phyloP scores from a whole-genome alignment of 208 protist genomes.

The Porcisia deanei region DNA sequence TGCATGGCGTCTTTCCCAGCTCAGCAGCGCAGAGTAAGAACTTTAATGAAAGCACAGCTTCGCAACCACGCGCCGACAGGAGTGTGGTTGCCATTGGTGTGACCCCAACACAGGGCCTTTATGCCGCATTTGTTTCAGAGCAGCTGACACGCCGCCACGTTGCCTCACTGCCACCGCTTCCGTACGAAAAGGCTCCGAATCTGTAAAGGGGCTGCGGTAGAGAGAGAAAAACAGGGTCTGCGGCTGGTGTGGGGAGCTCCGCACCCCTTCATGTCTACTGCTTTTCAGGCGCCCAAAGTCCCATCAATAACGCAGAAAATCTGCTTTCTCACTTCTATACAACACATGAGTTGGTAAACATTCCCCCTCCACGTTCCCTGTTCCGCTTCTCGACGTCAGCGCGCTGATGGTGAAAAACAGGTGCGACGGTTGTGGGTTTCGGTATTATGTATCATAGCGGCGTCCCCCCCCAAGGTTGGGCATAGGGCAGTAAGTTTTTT shows the following conservation, averaged over 20 bases:
- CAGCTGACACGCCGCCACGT: constrained; percentile 51
- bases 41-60: background rate
- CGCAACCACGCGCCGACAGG: background rate
- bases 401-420: background rate
- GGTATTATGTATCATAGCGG: constrained; percentile 7
- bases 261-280: background rate
- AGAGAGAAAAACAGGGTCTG: background rate
- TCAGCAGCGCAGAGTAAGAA: background rate
- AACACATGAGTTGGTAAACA: background rate
- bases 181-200: constrained; percentile 42
- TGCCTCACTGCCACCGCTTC: constrained; percentile 49
- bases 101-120: constrained; percentile 61
- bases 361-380: too few species aligned
- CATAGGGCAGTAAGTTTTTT: background rate
- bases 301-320: background rate
- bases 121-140: constrained; percentile 54
- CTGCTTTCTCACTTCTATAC: background rate
- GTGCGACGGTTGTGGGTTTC: too few species aligned
- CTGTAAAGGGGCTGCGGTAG: constrained; percentile 8
- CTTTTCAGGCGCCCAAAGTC: background rate
- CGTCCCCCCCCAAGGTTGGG: too few species aligned
- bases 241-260: background rate
- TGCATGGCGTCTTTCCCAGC: constrained; percentile 12
- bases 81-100: constrained; percentile 35
- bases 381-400: background rate